Base-by-base conservation (phyloP, 2,329 filamentous ascomycete species). In the Fonsecaea pedrosoi region DNA sequence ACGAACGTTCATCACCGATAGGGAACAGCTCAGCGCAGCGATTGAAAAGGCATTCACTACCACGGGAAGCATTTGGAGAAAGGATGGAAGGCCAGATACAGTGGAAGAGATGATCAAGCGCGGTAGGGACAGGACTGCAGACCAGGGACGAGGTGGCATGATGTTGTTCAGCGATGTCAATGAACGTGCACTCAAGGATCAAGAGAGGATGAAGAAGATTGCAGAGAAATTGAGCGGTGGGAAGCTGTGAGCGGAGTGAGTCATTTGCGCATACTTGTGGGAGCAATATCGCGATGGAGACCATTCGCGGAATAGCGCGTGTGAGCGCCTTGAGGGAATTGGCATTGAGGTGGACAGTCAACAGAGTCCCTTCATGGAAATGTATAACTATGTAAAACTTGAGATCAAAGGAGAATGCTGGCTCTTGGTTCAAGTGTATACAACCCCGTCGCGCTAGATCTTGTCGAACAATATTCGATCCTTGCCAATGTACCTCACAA, bases 1-100 rank as follows among this genome's bases (percentile, higher is more conserved):
- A 4, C 87, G 90, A 32, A 83, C 87, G 45, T 99, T 98, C 80
- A 97, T 99, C 76, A 89, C 92, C 18, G 89, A 86, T 30, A 93
- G 96, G 77, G 81, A 85, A 59, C 90, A 96, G 77, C 85, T 99
- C 38, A 86, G 91, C 72, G 82, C 83, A 15, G 86, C 88, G 71
- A 89, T 97, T 64, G 90, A 96, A 25, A 81, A 84, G 69, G 84
- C 90, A n/a, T 99, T 97, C 80, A 85, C 87, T 15, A 87, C 72
- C n/a, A 79, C 79, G 57, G 75, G 77, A 54, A 85, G 83, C 69
- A 78, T 87, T 63, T 87, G 85, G 85, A 82, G 82, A 71, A 65
- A 79, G 71, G 80, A 80, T 15, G 70, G 75, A 18, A 83, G 82
- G 40, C 83, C 83, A 30, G 79, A 75, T 53, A 81, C 78, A n/a